Evolutionary conservation across 768 basidiomycete genomes (phyloP), one percentile per base, ranked within the genome.

Genomic region (Cystofilobasidium capitatum): DNA sequence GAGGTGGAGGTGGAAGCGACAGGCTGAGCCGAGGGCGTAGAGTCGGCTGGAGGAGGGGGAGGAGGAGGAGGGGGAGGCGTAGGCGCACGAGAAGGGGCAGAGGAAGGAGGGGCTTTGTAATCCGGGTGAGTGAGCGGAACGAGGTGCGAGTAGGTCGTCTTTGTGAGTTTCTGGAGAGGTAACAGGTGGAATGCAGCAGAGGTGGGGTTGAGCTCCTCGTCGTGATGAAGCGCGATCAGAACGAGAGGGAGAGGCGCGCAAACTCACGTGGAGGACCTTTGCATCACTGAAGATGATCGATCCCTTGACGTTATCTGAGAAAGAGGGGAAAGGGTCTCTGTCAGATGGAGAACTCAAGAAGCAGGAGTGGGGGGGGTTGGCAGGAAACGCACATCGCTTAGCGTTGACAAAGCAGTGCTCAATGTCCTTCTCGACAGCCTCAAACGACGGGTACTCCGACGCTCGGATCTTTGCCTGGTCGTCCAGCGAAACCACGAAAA

Each of bases 211-310:
- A 26, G 29, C 29, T 9, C n/a, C 22, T 33, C 22, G n/a, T 13
- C 44, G 26, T 3, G 39, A 8, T 10, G n/a, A 31, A 29, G n/a
- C 42, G 60, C 24, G 3, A 42, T 20, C 26, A 40, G 60, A 31
- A 57, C 45, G 29, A 36, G 31, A 22, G 31, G 22, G 26, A n/a
- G n/a, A n/a, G 10, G 49, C 45, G 16, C 36, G 26, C 13, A 39
- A 33, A 81, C 86, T 73, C 71, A 91, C 90, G 78, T 88, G 81
- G 39, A 92, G 79, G 64, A 83, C 82, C 75, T 86, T 89, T n/a
- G 90, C 90, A 77, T 90, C 88, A 67, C 81, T 81, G 81, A 83
- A 90, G 69, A 92, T 90, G 54, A 77, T 79, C 74, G 88, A 90
- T 24, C 87, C 87, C 75, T 84, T 84, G 75, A 84, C 80, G 76